Percentiles rank a stretch among this genome's conserved stretches.
Evolutionary conservation across 176 grass and related monocot species (phyloP).

Genomic region (Areca catechu): DNA sequence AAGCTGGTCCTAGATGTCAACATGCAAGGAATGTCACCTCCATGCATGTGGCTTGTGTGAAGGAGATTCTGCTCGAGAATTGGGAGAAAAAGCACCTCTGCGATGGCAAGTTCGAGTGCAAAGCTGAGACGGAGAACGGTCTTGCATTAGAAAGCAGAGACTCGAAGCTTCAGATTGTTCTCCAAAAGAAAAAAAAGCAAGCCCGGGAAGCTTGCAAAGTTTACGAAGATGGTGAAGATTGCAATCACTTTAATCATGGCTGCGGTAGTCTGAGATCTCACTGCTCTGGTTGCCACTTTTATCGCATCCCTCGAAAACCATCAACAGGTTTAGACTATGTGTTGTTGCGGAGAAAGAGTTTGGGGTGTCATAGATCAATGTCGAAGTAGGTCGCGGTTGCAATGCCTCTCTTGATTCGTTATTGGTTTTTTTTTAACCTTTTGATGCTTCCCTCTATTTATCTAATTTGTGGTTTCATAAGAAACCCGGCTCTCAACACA

Average conservation of each 20-base stretch:
- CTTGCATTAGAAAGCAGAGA: neutral
- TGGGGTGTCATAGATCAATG: too few species aligned
- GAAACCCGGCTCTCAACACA: too few species aligned
- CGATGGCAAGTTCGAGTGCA: neutral
- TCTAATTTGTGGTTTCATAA: too few species aligned
- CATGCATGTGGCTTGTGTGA: constrained; percentile 2
- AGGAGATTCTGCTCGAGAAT: neutral
- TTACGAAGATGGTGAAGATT: neutral
- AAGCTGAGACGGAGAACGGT: neutral
- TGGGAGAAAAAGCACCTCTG: neutral
- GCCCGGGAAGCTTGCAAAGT: neutral
- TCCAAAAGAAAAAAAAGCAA: neutral
- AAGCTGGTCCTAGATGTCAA: neutral
- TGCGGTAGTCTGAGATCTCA: neutral
- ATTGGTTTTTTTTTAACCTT: too few species aligned
- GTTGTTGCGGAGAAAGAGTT: too few species aligned
- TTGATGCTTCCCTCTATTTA: too few species aligned
- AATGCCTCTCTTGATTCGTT: too few species aligned
- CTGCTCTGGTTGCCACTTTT: neutral
- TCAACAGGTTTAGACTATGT: neutral
- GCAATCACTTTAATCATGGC: neutral
- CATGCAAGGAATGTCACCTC: neutral
- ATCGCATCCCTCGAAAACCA: neutral
- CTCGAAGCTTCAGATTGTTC: neutral
- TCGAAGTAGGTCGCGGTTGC: too few species aligned